Evolutionary conservation across 2,329 filamentous ascomycete species (phyloP), one percentile per base, ranked within the genome.

Genomic region (Arthrobotrys entomopaga): DNA sequence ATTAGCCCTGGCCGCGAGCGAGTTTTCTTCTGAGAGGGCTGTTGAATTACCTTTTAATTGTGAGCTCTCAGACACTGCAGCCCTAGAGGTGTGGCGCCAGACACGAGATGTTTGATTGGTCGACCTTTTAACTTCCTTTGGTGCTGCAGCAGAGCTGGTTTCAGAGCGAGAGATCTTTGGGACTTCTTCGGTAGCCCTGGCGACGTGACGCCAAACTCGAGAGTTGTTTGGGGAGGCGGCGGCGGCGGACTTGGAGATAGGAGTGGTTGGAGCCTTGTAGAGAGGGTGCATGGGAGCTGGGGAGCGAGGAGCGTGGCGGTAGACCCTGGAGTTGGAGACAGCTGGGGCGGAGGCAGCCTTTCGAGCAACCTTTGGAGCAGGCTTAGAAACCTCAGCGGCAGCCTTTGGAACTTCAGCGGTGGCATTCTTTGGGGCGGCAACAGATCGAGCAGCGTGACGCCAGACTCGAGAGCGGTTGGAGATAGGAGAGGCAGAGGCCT

Each of bases 21-120:
- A 57, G 26, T 34, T 43, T 57, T 57, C 52, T 57, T 57, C 29
- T 57, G 53, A 57, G 53, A 57, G 53, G 26, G 52, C 26, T 24
- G 53, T 34, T 43, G 38, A 57, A 57, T 57, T 57, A 57, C 53
- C 53, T 57, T 57, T 57, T 16, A 19, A 20, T 16, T 57, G 10
- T 13, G 53, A 57, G 53, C 53, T 57, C 53, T 57, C 53, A 57
- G 53, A 57, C 40, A 43, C 53, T 38, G 53, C 53, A 57, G 34
- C 53, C 53, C 53, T 57, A 15, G 53, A 26, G 11, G 52, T 26
- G 53, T 57, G 22, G 29, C 53, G 53, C 53, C 53, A 57, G 34
- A 57, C 34, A 2, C 53, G 53, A 16, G 53, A 57, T 2, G 34
- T 43, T 19, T 57, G 53, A 15, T 6, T 34, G 3, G 53, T 11